Base-by-base conservation (phyloP, 257 asterid species). In the Solanum appendiculatum region DNA sequence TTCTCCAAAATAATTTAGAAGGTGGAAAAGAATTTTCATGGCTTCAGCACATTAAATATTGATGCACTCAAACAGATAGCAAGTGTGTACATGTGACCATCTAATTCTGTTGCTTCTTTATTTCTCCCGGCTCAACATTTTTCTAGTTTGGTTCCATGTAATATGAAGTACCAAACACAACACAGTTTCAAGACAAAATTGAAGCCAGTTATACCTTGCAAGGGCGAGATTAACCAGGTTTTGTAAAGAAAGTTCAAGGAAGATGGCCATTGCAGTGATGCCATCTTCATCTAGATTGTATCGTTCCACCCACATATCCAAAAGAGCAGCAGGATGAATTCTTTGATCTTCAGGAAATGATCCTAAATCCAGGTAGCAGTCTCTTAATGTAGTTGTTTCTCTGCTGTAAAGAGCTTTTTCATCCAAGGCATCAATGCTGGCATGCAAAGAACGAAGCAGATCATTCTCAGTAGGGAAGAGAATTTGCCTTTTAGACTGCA, bases 271-370 rank as follows among this genome's bases (percentile, higher is more conserved):
- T 40, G 91, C 44, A 73, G 37, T 40, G 33, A 86, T 46, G 23
- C 89, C 91, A 6, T 87, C 91, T 68, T 86, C 91, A 69, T 87
- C 87, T 13, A 87, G 87, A 56, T 91, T 86, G 89, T 87, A 91
- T 36, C 88, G 48, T 84, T 91, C 92, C 69, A 77, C 87, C 92
- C 92, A 91, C 58, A 91, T 87, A 63, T 91, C 92, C 88, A 85
- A 34, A 63, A 91, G 89, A 69, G 88, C 68, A 25, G 89, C 33
- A 39, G 89, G 89, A 21, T 90, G 88, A 60, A 91, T 89, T 86
- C 87, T 89, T 40, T 91, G 92, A 69, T 88, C 90, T 89, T 89
- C 91, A 48, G 91, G 89, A 69, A 91, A 89, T 72, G 75, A 89
- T 40, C 89, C 92, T 14, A 91, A 58, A 80, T 91, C 92, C 64